Percentiles rank a stretch among this genome's conserved stretches.
phyloP scores from a whole-genome alignment of 441 rosid genomes.

The Adansonia grandidieri region DNA sequence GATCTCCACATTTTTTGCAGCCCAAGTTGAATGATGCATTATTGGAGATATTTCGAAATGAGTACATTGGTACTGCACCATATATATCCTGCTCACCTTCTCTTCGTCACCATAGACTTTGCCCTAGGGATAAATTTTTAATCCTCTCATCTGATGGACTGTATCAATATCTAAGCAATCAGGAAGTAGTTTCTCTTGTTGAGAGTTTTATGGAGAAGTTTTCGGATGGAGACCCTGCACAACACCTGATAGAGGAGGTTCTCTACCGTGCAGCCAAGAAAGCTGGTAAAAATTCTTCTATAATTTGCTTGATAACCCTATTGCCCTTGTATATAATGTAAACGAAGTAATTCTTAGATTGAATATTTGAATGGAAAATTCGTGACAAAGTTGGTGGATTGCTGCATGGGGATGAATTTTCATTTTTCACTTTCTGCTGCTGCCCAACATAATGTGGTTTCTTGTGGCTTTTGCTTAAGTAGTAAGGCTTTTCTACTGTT shows the following conservation, averaged over 20 bases:
- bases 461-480: slow-evolving; percentile 7
- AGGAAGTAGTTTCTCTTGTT: slow-evolving; percentile 86
- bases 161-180: slow-evolving; percentile 87
- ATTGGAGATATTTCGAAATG: slow-evolving; percentile 86
- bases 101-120: slow-evolving; percentile 79
- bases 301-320: neutral
- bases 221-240: slow-evolving; percentile 98
- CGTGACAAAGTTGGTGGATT: neutral
- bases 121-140: slow-evolving; percentile 75
- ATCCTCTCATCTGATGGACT: slow-evolving; percentile 88
- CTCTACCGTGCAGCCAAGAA: slow-evolving; percentile 92
- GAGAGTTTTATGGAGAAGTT: slow-evolving; percentile 74
- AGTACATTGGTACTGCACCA: slow-evolving; percentile 78
- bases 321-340: neutral
- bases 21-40: slow-evolving; percentile 91
- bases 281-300: slow-evolving; percentile 62
- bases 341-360: slow-evolving; percentile 12
- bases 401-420: too few species aligned
- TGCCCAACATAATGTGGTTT: neutral
- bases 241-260: slow-evolving; percentile 85
- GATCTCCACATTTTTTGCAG: slow-evolving; percentile 47
- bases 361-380: neutral
- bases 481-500: neutral
- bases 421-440: neutral
- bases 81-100: slow-evolving; percentile 78